These are phyloP conservation scores for Gryganskiella cystojenkinii DNA, from an alignment of 192 early-diverging fungal genomes.

Conservation along the genomic window DNA sequence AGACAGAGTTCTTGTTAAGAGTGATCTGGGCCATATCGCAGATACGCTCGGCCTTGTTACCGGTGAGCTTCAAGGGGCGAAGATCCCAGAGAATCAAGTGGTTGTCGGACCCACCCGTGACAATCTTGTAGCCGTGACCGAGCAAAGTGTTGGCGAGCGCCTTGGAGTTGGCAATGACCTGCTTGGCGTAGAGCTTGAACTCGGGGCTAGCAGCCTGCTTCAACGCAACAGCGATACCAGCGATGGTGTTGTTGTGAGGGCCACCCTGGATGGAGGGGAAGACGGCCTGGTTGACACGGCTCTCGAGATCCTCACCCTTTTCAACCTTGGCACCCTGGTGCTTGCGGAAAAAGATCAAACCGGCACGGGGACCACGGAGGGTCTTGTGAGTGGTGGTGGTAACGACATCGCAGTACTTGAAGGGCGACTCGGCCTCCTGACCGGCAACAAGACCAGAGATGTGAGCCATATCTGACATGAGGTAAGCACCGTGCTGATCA, in stretches of 20 bases:
- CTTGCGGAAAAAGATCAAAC: slow-evolving; percentile 98
- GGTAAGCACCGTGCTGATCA: slow-evolving; percentile 94
- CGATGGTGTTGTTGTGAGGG: slow-evolving; percentile 99
- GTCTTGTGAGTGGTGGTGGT: slow-evolving; percentile 99
- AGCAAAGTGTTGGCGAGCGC: slow-evolving; percentile 84
- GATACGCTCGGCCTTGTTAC: slow-evolving; percentile 98
- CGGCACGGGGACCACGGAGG: slow-evolving; percentile 98
- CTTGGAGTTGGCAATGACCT: slow-evolving; percentile 94
- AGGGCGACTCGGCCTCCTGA: slow-evolving; percentile 91
- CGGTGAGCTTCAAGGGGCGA: slow-evolving; percentile 90
- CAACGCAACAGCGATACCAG: slow-evolving; percentile 95
- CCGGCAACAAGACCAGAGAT: slow-evolving; percentile 96
- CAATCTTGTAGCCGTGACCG: slow-evolving; percentile 90
- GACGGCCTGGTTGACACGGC: slow-evolving; percentile 97
- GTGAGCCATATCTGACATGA: slow-evolving; percentile 99
- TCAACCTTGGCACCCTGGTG: slow-evolving; percentile 65
- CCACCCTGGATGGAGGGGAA: slow-evolving; percentile 99
- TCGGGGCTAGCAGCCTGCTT: slow-evolving; percentile 96
- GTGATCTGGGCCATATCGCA: slow-evolving; percentile 98
- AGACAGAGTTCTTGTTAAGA: slow-evolving; percentile 99
- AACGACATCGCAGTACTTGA: slow-evolving; percentile 98
- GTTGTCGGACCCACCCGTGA: slow-evolving; percentile 97
- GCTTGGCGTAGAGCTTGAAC: slow-evolving; percentile 94
- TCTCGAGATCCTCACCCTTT: slow-evolving; percentile 92
- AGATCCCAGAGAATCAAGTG: slow-evolving; percentile 99